Conservation (phyloP, 2,329 filamentous ascomycete genomes). For the Botrytis paeoniae region DNA sequence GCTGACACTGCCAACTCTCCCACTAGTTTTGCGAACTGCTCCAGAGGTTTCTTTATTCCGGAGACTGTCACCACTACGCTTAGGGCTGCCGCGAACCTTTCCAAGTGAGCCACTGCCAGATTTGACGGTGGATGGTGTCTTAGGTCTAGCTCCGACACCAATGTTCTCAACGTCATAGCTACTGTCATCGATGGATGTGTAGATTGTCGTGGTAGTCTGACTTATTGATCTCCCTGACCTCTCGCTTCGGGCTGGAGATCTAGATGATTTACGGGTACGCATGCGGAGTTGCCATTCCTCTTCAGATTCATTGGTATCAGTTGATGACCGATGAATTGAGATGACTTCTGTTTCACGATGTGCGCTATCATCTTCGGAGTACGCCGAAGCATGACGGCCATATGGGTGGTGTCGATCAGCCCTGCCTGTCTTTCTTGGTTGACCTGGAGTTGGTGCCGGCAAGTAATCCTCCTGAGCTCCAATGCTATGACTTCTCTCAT, state of each 20-base stretch:
- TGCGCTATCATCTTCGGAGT: conserved; percentile 50
- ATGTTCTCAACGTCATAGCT: conserved; percentile 71
- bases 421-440: conserved; percentile 84
- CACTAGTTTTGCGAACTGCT: conserved; percentile 62
- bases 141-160: conserved; percentile 46
- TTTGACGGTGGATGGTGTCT: conserved; percentile 55
- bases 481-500: conserved; percentile 63
- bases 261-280: conserved; percentile 63
- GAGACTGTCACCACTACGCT: conserved; percentile 49
- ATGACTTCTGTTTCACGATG: conserved; percentile 57
- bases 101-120: conserved; percentile 49
- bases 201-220: conserved; percentile 69
- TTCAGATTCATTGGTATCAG: conserved; percentile 77
- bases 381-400: conserved; percentile 52
- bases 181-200: conserved; percentile 60
- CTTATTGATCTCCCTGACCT: conserved; percentile 63
- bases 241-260: conserved; percentile 58
- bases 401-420: conserved; percentile 72
- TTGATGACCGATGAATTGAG: conserved; percentile 59
- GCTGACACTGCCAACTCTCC: conserved; percentile 59
- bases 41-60: conserved; percentile 51
- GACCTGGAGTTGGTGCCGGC: conserved; percentile 90
- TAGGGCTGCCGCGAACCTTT: conserved; percentile 62
- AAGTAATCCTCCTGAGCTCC: conserved; percentile 84
- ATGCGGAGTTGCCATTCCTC: conserved; percentile 65